Base-by-base conservation (phyloP, 768 basidiomycete genomes). In the Suillus sp. region DNA sequence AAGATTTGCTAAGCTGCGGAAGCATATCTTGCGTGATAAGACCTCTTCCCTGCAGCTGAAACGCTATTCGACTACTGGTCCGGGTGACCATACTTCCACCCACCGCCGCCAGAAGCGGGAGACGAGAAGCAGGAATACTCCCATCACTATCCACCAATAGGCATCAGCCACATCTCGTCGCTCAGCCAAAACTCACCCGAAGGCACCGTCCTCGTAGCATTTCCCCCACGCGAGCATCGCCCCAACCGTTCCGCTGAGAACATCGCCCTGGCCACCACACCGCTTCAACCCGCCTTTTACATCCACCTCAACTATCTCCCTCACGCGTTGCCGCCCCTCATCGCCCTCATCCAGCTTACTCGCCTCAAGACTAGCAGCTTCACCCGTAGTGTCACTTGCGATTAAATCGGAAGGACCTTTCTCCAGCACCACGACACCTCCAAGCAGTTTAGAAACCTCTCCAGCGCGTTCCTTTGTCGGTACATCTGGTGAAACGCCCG, bases 261-360 rank as follows among this genome's bases (percentile, higher is more conserved):
- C 87, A 76, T 99, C 97, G 0, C 97, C 97, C 74, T 99, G 97
- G 1, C 97, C 97, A 14, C 97, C 96, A 69, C 94, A 96, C 61
- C 97, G 80, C 78, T 96, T 96, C 69, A 93, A 68, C 1, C 96
- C 95, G 1, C 97, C 97, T 60, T 85, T 78, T 0, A 82, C 77
- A 66, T 91, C 87, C 34, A 91, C 86, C 59, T 83, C 80, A 4
- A 95, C 76, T 4, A 85, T 83, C 69, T 90, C 87, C 62, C 80
- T 79, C 43, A 83, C 80, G 43, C 79, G 81, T 65, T 86, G 84
- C 60, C 82, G 78, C 30, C 86, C 73, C 0, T 79, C 81, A 67
- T 85, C 81, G 0, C 75, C 78, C 11, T 75, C 78, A 59, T 73
- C 75, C 34, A 83, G 43, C 59, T 80, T 74, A 55, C 84, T 86